These are phyloP conservation scores for Agrostemma githago DNA, from an alignment of 148 eudicot species.

Conservation along the genomic window DNA sequence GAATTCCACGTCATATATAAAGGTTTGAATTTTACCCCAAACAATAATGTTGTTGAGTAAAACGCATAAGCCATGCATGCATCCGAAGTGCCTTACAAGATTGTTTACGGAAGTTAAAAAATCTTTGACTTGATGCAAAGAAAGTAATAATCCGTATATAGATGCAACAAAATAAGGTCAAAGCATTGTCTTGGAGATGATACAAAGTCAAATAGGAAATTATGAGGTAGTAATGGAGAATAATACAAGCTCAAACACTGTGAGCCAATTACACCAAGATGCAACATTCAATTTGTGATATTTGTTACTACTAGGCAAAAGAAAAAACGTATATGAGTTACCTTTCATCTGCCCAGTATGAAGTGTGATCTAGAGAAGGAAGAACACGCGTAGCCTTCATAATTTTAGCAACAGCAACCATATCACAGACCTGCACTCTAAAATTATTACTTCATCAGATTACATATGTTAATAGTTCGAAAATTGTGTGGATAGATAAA, in stretches of 20 bases:
- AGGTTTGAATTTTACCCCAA: no score
- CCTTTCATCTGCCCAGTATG: conserved; percentile 99
- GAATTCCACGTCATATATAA: no score
- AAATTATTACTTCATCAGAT: conserved; percentile 47
- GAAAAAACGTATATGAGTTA: conserved; percentile 9
- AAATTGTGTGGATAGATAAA: background rate
- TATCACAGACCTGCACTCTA: conserved; percentile 98
- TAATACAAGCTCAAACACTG: no score
- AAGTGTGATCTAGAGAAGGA: conserved; percentile 93
- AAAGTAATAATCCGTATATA: no score
- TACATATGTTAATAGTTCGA: conserved; percentile 17
- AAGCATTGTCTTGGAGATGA: no score
- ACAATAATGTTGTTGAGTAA: no score
- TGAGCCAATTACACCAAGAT: no score
- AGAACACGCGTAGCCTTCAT: conserved; percentile 97
- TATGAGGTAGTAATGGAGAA: background rate
- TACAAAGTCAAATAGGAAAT: background rate
- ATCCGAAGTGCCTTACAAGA: no score
- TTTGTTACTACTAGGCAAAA: background rate
- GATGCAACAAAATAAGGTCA: no score
- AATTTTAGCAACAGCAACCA: conserved; percentile 97
- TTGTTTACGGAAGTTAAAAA: no score
- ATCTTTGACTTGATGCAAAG: no score
- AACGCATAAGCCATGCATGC: no score
- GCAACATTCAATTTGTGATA: background rate